phyloP scores from a whole-genome alignment of 768 basidiomycete genomes.

The Dictyophora rubrovolvata region DNA sequence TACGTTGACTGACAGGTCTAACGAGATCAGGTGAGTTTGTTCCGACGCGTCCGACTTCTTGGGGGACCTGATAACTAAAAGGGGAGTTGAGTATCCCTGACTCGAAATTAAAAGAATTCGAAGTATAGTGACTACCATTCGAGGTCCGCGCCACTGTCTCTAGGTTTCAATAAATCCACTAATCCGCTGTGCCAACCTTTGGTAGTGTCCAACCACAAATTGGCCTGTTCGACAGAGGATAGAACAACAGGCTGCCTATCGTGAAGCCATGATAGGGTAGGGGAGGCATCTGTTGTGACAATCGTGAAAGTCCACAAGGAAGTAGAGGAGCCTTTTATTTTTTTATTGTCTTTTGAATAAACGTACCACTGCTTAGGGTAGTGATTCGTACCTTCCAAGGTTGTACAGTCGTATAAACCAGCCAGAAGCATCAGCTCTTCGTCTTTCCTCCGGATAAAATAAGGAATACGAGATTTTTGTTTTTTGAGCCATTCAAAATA shows the following conservation, averaged over 20 bases:
- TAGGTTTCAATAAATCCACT: conserved; percentile 49
- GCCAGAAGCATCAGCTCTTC: conserved; percentile 71
- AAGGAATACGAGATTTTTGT: conserved; percentile 67
- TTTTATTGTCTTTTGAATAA: not conserved
- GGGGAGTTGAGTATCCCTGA: not conserved
- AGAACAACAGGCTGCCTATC: conserved; percentile 84
- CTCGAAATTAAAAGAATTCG: not conserved
- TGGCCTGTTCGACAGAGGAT: conserved; percentile 44
- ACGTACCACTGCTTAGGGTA: not conserved
- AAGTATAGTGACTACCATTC: conserved; percentile 43
- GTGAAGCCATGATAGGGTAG: conserved; percentile 76
- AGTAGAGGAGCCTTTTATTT: conserved; percentile 23
- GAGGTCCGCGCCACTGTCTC: conserved; percentile 35
- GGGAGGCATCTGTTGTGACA: conserved; percentile 70
- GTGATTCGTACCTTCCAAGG: conserved; percentile 43
- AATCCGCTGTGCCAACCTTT: conserved; percentile 55
- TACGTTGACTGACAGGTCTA: conserved; percentile 64
- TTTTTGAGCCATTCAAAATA: conserved; percentile 95
- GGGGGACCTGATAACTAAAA: conserved; percentile 73
- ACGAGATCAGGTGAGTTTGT: conserved; percentile 75
- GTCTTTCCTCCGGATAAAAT: conserved; percentile 67
- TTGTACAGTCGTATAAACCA: conserved; percentile 70
- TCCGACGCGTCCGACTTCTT: conserved; percentile 86
- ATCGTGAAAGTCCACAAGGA: conserved; percentile 79
- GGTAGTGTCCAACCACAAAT: conserved; percentile 75